phyloP scores from a whole-genome alignment of 1,284 basidiomycete genomes.

The Leucoagaricus sp. region DNA sequence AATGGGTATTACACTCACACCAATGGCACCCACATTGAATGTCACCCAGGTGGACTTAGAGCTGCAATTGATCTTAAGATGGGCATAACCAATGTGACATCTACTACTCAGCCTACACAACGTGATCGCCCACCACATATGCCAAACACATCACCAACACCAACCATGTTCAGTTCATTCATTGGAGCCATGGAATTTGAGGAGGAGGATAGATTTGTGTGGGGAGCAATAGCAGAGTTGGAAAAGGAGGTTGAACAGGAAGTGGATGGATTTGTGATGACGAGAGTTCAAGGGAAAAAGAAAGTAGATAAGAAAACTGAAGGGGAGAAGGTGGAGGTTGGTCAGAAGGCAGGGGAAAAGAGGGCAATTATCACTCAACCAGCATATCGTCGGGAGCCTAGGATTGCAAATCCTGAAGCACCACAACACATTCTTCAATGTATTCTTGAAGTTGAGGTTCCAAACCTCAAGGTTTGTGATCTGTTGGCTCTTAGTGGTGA shows the following conservation, averaged over 20 bases:
- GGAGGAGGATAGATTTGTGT: neutral
- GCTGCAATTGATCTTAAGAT: neutral
- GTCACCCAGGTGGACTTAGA: conserved; percentile 1
- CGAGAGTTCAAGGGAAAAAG: neutral
- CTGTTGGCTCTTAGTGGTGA: conserved; percentile 20
- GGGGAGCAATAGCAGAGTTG: conserved; percentile 11
- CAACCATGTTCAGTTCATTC: neutral
- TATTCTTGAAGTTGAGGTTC: conserved; percentile 14
- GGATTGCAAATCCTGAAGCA: conserved; percentile 1
- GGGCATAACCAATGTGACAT: neutral
- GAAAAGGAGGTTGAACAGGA: neutral
- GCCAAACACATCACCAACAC: neutral
- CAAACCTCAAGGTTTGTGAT: conserved; percentile 16
- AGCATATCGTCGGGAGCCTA: conserved; percentile 6
- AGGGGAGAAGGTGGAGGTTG: neutral
- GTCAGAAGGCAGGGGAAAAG: neutral
- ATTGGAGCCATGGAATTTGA: neutral
- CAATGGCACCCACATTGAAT: conserved; percentile 3
- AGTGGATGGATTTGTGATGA: neutral
- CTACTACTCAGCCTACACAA: neutral
- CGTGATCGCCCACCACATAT: neutral
- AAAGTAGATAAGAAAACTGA: neutral
- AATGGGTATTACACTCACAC: neutral
- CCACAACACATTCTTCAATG: neutral
- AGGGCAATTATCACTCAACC: neutral